Conservation (phyloP, 495 filamentous ascomycete species). For the Trichoderma reesei region DNA sequence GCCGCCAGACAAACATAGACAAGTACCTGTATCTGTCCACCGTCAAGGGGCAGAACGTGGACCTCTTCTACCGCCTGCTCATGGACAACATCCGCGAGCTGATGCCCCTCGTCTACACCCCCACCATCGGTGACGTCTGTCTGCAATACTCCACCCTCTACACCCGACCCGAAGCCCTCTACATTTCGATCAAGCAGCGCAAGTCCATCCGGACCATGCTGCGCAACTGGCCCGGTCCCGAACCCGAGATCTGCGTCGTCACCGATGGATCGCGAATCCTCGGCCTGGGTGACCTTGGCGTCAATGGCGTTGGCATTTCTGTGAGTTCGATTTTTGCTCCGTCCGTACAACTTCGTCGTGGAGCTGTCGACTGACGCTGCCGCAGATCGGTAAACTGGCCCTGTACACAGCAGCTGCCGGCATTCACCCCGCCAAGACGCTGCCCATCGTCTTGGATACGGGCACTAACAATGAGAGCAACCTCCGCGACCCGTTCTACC, state of each 20-base stretch:
- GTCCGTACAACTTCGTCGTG: neutral
- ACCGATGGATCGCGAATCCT: conserved; percentile 96
- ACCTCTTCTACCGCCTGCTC: conserved; percentile 90
- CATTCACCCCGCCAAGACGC: conserved; percentile 83
- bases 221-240: conserved; percentile 76
- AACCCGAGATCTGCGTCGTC: conserved; percentile 92
- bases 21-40: conserved; percentile 90
- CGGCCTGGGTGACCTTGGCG: conserved; percentile 88
- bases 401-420: conserved; percentile 95
- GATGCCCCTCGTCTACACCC: conserved; percentile 94
- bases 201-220: conserved; percentile 76
- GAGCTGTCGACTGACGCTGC: conserved; percentile 13
- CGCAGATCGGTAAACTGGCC: conserved; percentile 69
- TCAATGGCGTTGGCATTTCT: conserved; percentile 97
- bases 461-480: conserved; percentile 86
- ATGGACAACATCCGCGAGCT: conserved; percentile 84
- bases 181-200: conserved; percentile 83
- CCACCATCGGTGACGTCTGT: conserved; percentile 94
- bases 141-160: conserved; percentile 92
- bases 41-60: conserved; percentile 78
- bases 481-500: conserved; percentile 85
- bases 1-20: conserved; percentile 73
- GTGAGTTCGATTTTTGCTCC: conserved; percentile 41
- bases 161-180: conserved; percentile 87
- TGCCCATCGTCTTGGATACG: conserved; percentile 84